Conservation (phyloP, 345 rosid genomes). For the Xanthoceras sorbifolium region DNA sequence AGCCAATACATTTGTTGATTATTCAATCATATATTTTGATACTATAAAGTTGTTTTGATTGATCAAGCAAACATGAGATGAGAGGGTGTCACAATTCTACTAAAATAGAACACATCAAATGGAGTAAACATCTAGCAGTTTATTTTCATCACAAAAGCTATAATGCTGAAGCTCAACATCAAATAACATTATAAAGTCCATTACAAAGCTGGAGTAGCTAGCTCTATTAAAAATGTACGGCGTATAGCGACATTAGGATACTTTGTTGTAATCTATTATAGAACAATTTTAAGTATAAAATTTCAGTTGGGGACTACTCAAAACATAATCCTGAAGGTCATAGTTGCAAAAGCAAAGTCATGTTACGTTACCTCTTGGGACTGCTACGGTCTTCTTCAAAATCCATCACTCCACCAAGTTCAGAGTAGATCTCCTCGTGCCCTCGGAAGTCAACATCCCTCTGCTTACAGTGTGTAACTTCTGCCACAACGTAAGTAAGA, state of each 20-base stretch:
- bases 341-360: conserved; percentile 9
- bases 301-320: neutral
- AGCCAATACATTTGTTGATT: too few species aligned
- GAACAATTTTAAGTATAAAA: neutral
- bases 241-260: too few species aligned
- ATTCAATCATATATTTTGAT: too few species aligned
- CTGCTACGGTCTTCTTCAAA: conserved; percentile 90
- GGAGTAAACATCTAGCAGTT: neutral
- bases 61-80: neutral
- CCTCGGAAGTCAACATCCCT: conserved; percentile 81
- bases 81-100: neutral
- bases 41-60: too few species aligned
- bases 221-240: conserved; percentile 1
- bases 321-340: neutral
- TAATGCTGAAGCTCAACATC: neutral
- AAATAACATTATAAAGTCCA: neutral
- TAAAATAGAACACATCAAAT: neutral
- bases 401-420: conserved; percentile 99
- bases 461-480: conserved; percentile 97
- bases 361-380: conserved; percentile 80
- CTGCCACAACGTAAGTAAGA: conserved; percentile 99
- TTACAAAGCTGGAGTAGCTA: neutral
- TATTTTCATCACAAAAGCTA: neutral
- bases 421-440: conserved; percentile 90
- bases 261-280: neutral